phyloP scores from a whole-genome alignment of 225 moss, liverwort and hornwort genomes.

The Pleurozium schreberi region DNA sequence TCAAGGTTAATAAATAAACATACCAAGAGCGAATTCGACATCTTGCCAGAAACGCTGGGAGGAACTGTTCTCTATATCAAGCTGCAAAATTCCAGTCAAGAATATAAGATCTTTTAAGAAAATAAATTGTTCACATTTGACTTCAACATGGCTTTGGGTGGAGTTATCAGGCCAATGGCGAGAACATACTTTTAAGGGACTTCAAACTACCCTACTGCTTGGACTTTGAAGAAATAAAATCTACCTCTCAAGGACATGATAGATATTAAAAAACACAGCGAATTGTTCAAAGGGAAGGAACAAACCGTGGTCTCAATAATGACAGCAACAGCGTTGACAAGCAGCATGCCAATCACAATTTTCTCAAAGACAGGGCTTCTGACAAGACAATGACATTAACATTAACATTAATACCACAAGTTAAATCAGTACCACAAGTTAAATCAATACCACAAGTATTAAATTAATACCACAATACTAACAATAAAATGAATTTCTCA shows the following conservation, averaged over 20 bases:
- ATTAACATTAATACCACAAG: neutral
- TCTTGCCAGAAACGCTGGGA: conserved; percentile 63
- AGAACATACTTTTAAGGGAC: neutral
- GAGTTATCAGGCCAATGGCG: neutral
- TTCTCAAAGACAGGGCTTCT: conserved; percentile 64
- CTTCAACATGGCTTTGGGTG: neutral
- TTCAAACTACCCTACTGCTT: neutral
- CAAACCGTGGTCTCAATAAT: conserved; percentile 82
- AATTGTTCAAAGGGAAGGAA: neutral
- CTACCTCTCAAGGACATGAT: neutral
- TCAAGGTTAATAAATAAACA: neutral
- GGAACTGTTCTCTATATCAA: conserved; percentile 71
- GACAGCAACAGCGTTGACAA: conserved; percentile 69
- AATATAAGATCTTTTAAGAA: neutral
- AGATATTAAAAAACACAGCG: neutral
- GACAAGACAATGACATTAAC: conserved; percentile 29
- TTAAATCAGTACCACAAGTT: too few species aligned
- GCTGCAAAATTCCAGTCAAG: conserved; percentile 24
- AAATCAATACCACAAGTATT: too few species aligned
- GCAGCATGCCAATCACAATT: conserved; percentile 61
- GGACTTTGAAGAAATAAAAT: neutral
- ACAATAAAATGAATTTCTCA: neutral
- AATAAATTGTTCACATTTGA: neutral
- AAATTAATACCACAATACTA: neutral
- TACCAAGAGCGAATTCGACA: conserved; percentile 78